Base-by-base conservation (phyloP, 176 grass and related monocot genomes). In the Aegilops umbellulata region DNA sequence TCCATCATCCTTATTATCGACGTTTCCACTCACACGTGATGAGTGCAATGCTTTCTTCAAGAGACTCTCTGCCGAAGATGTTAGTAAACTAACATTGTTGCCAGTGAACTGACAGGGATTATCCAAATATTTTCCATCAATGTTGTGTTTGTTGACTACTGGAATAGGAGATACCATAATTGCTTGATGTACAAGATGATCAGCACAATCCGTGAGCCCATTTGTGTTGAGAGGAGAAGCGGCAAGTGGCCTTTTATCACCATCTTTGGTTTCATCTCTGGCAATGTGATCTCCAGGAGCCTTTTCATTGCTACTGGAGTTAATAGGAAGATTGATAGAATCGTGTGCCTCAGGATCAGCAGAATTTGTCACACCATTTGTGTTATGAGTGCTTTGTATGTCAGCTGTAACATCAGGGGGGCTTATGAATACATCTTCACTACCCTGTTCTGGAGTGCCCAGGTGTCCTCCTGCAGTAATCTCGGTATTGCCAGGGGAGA, bases 21-120 rank as follows among this genome's bases (percentile, higher is more conserved):
- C 36, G 39, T 80, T 91, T 76, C 63, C 58, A 36, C 25, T 67
- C 15, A 38, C 35, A 75, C 84, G 42, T 57, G 29, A 81, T 32
- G 70, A 67, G 4, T 38, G 47, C 53, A 69, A 42, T 74, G 27
- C 47, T 78, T 88, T 81, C 84, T 69, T 57, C 32, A 80, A 86
- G 69, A 23, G 27, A 67, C 42, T 86, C 78, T 88, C 82, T 74
- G 83, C 79, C 46, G 74, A 84, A 36, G 85, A 70, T 73, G 66
- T 82, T 42, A 76, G 65, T 69, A 64, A 61, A 69, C 68, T 71
- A 38, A 71, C 75, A 81, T 36, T 84, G 36, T 55, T 92, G 49
- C 42, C 67, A 82, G 55, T 38, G 69, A 69, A 22, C 65, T 80
- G 62, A 76, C 68, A 84, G 42, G 82, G 47, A 85, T 57, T 47